These are phyloP conservation scores for Aspergillus nidulans DNA, from an alignment of 495 filamentous ascomycete species.

Conservation along the genomic window DNA sequence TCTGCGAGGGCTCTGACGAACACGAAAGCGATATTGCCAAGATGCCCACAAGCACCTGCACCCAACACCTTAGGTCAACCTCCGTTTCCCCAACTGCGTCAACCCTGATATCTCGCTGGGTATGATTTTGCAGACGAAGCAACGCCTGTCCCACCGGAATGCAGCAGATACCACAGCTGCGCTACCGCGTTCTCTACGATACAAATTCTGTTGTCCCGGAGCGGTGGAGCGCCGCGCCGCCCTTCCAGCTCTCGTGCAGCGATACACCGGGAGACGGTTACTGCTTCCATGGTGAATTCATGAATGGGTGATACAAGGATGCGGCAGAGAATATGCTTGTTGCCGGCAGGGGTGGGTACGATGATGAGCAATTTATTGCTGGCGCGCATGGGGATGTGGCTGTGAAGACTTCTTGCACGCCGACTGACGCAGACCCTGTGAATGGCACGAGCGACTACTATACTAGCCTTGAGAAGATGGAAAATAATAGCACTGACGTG, in stretches of 20 bases:
- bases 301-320: conserved; percentile 21
- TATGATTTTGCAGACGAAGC: conserved; percentile 16
- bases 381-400: conserved; percentile 9
- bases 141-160: conserved; percentile 18
- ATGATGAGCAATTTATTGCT: conserved; percentile 13
- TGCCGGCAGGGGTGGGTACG: conserved; percentile 1
- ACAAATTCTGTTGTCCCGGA: conserved; percentile 12
- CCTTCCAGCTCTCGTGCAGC: conserved; percentile 16
- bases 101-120: conserved; percentile 13
- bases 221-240: conserved; percentile 17
- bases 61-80: conserved; percentile 15
- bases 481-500: not conserved
- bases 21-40: conserved; percentile 9
- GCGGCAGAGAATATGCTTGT: conserved; percentile 22
- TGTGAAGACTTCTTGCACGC: conserved; percentile 3
- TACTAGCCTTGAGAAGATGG: conserved; percentile 14
- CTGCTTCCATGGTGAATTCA: conserved; percentile 20
- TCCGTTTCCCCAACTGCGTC: conserved; percentile 19
- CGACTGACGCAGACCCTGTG: conserved; percentile 5
- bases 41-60: conserved; percentile 16
- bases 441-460: conserved; percentile 13
- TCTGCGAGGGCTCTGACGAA: conserved; percentile 15
- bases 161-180: conserved; percentile 17
- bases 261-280: conserved; percentile 14
- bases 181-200: conserved; percentile 21